Percentiles rank a stretch among this genome's conserved stretches.
phyloP scores from a whole-genome alignment of 495 filamentous ascomycete species.

The Venustampulla echinocandica region DNA sequence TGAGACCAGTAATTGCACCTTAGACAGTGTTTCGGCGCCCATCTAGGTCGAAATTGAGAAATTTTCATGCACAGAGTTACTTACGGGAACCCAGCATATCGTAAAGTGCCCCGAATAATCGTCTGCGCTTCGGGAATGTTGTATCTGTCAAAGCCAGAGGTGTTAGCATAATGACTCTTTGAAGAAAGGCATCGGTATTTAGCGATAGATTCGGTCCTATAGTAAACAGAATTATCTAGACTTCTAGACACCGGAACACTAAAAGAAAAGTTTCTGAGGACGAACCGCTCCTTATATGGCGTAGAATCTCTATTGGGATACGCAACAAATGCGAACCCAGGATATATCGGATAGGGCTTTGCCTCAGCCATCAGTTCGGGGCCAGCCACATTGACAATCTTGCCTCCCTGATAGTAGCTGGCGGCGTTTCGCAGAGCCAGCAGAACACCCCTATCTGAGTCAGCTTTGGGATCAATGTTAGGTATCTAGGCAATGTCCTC shows the following conservation, averaged over 20 bases:
- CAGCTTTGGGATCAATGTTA: too few relatives aligned
- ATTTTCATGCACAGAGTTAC: constrained; percentile 28
- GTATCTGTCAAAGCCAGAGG: constrained; percentile 62
- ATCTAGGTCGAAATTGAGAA: too few relatives aligned
- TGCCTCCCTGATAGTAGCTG: constrained; percentile 71
- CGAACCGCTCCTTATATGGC: constrained; percentile 70
- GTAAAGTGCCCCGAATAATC: constrained; percentile 64
- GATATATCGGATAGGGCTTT: constrained; percentile 85
- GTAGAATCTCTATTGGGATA: constrained; percentile 78
- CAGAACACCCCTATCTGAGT: constrained; percentile 84
- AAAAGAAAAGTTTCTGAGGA: too few relatives aligned
- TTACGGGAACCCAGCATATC: constrained; percentile 84
- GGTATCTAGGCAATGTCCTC: too few relatives aligned
- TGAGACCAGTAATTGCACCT: too few relatives aligned
- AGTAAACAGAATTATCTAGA: too few relatives aligned
- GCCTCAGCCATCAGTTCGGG: constrained; percentile 76
- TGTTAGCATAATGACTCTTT: constrained; percentile 13
- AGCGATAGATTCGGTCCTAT: neutral
- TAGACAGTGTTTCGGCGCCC: too few relatives aligned
- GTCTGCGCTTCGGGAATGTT: constrained; percentile 78
- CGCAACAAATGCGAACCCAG: constrained; percentile 76
- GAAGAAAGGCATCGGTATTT: neutral
- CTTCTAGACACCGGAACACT: too few relatives aligned
- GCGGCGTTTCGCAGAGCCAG: constrained; percentile 81
- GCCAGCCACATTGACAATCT: constrained; percentile 52